Evolutionary conservation across 495 filamentous ascomycete species (phyloP).

Genomic region (Wilcoxina mikolae): DNA sequence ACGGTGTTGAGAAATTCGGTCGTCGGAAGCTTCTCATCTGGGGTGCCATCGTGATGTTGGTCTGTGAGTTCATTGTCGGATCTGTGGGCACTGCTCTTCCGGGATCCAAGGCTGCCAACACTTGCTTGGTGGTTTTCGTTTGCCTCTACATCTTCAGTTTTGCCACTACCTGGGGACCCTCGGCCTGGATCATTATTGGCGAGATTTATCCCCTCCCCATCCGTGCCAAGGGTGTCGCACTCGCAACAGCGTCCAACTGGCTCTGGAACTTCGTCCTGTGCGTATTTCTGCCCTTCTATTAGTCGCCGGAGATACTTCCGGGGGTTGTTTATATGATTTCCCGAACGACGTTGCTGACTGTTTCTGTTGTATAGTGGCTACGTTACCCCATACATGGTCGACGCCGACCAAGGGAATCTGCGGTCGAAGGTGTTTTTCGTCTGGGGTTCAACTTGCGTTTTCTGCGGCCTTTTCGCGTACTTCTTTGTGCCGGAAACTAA

Average conservation of each 20-base stretch:
- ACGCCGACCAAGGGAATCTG: conserved; percentile 55
- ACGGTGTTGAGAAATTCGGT: conserved; percentile 48
- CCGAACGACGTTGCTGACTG: no score
- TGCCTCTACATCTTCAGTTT: conserved; percentile 53
- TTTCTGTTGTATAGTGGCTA: conserved; percentile 43
- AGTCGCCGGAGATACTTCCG: not conserved
- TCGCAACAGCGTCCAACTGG: conserved; percentile 61
- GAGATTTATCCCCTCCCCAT: conserved; percentile 62
- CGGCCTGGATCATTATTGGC: conserved; percentile 61
- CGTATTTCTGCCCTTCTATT: not conserved
- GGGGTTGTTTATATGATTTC: no score
- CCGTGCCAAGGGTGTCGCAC: conserved; percentile 57
- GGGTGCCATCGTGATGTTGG: conserved; percentile 55
- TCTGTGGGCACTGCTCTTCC: conserved; percentile 39
- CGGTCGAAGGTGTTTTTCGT: conserved; percentile 68
- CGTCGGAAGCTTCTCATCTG: conserved; percentile 52
- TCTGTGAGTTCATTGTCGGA: conserved; percentile 52
- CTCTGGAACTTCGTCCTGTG: conserved; percentile 56
- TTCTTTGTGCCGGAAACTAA: conserved; percentile 75
- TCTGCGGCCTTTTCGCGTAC: conserved; percentile 61
- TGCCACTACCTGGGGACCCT: conserved; percentile 60
- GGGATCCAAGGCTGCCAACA: conserved; percentile 48
- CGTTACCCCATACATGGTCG: conserved; percentile 62
- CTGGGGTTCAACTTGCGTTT: conserved; percentile 59
- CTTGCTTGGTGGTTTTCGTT: conserved; percentile 67